Evolutionary conservation across 768 basidiomycete genomes (phyloP).

Genomic region (Hypholoma fasciculare): DNA sequence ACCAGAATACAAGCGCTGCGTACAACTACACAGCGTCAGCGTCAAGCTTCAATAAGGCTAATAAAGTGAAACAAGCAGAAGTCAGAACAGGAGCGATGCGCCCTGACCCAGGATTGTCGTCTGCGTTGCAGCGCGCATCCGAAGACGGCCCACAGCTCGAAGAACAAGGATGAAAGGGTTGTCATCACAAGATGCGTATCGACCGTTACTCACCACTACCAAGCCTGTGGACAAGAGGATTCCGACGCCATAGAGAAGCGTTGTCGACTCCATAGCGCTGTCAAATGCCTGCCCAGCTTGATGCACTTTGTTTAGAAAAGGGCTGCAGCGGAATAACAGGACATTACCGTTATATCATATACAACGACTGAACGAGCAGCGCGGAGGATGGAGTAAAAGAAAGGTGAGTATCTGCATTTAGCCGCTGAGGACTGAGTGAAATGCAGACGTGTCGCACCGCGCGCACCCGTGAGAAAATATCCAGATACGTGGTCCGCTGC

Average conservation of each 20-base stretch:
- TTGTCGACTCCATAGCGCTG: constrained; percentile 21
- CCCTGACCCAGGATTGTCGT: constrained; percentile 62
- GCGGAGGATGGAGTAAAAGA: background rate
- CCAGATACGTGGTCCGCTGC: constrained; percentile 4
- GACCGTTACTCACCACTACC: constrained; percentile 35
- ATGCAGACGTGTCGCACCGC: constrained; percentile 7
- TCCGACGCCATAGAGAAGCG: constrained; percentile 37
- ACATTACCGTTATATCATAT: constrained; percentile 19
- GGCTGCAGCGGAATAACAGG: background rate
- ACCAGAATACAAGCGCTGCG: constrained; percentile 68
- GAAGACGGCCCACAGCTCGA: constrained; percentile 65
- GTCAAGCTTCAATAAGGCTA: background rate
- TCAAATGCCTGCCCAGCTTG: background rate
- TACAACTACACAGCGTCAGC: constrained; percentile 54
- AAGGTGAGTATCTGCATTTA: background rate
- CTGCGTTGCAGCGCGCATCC: constrained; percentile 58
- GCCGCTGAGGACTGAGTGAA: background rate
- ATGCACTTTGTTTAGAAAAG: background rate
- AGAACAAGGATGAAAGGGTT: constrained; percentile 91
- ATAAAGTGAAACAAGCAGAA: constrained; percentile 5
- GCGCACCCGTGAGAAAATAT: constrained; percentile 6
- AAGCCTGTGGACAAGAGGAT: constrained; percentile 30
- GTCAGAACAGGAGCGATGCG: constrained; percentile 39
- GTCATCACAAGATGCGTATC: constrained; percentile 45
- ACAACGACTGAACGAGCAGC: constrained; percentile 11